These are phyloP conservation scores for Candida sphagnicola DNA, from an alignment of 805 yeast species.

Conservation along the genomic window DNA sequence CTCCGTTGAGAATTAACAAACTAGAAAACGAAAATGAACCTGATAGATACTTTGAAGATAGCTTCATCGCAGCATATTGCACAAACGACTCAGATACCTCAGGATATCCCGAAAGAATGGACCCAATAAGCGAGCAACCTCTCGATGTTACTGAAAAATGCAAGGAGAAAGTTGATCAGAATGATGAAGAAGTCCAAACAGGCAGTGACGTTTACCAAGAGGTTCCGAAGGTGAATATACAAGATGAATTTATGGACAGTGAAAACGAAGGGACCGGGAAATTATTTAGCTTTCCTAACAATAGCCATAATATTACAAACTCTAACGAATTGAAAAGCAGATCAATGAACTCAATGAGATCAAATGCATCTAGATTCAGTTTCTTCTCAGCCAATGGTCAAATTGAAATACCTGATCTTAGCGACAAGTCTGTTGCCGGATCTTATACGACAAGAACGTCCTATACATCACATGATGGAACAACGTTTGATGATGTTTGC, in stretches of 20 bases:
- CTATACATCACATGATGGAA: slow-evolving; percentile 16
- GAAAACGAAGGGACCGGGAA: slow-evolving; percentile 35
- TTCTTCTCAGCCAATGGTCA: slow-evolving; percentile 24
- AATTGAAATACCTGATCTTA: slow-evolving; percentile 40
- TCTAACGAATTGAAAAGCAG: slow-evolving; percentile 13
- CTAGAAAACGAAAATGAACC: slow-evolving; percentile 3
- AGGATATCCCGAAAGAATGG: background rate
- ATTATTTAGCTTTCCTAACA: slow-evolving; percentile 36
- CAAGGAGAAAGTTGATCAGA: background rate
- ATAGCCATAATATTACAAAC: slow-evolving; percentile 30
- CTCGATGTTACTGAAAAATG: background rate
- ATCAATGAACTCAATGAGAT: slow-evolving; percentile 11
- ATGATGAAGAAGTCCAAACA: background rate
- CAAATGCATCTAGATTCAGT: slow-evolving; percentile 14
- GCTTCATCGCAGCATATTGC: slow-evolving; percentile 2
- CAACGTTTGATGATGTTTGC: slow-evolving; percentile 22
- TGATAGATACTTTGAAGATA: slow-evolving; percentile 4
- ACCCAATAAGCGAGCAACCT: background rate
- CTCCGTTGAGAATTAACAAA: slow-evolving; percentile 6
- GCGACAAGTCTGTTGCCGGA: slow-evolving; percentile 14
- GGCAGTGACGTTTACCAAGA: background rate
- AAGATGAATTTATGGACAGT: slow-evolving; percentile 8
- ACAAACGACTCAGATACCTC: background rate
- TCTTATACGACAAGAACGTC: slow-evolving; percentile 10
- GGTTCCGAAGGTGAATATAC: background rate